Base-by-base conservation (phyloP, 2,329 filamentous ascomycete species). In the Paracamarosporium sp. region DNA sequence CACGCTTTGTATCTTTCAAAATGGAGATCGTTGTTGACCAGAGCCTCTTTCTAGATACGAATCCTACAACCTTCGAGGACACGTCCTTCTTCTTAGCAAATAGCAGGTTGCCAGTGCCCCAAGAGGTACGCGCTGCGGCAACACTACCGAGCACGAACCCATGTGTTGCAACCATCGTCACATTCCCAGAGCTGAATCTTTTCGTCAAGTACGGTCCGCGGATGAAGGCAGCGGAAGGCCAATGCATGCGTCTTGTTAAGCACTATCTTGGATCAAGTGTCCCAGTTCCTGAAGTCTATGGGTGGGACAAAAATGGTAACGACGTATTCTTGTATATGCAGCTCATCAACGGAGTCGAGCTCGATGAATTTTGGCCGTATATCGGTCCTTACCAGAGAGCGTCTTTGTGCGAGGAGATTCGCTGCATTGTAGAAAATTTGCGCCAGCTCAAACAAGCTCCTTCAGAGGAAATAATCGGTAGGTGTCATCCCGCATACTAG, bases 231-330 rank as follows among this genome's bases (percentile, higher is more conserved):
- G 11, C 41, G 8, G 41, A 44, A 28, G 41, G 41, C 20, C 41
- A 44, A 28, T 44, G 22, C 24, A 27, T 44, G 24, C 24, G 24
- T 44, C 22, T 28, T n/a, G 41, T 44, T 15, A 2, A 28, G 3
- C 13, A 28, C 41, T 44, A 28, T 28, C 41, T 44, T 44, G 22
- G 8, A 44, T 25, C 22, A 4, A 28, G 22, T 25, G 64, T 77
- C 24, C 75, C 74, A 8, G 74, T 76, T 27, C 75, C 74, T n/a
- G 70, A 77, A 56, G 56, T 78, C 20, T 76, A 73, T 57, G 70
- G 74, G 8, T 77, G 63, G 66, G 15, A 48, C 76, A 70, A 57
- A 70, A 74, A n/a, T 76, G 62, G 66, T n/a, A 47, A 55, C 17
- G 48, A 68, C 35, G 61, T 55, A 12, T 75, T 65, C 41, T 68